Percentiles rank a stretch among this genome's conserved stretches.
Evolutionary conservation across 2,329 filamentous ascomycete species (phyloP).

Genomic region (Claviceps africana): DNA sequence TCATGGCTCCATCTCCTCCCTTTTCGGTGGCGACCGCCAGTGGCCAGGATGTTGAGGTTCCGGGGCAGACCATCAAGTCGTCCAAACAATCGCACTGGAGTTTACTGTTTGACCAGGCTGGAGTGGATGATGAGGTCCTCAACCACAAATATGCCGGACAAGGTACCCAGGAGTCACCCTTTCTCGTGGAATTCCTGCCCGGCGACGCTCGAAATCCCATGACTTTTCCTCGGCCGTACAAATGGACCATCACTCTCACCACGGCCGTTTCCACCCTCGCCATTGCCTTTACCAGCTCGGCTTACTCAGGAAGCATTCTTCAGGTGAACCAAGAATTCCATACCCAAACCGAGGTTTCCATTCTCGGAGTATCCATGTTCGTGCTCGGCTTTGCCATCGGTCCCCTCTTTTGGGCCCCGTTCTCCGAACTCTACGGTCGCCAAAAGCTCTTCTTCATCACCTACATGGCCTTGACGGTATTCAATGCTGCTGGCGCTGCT

Average conservation of each 20-base stretch:
- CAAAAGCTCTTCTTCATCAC: slow-evolving; percentile 46
- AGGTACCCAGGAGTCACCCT: slow-evolving; percentile 55
- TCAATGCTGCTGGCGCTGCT: slow-evolving; percentile 46
- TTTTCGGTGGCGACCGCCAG: slow-evolving; percentile 8
- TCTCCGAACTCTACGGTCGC: slow-evolving; percentile 50
- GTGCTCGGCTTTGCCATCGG: slow-evolving; percentile 49
- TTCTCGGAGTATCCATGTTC: slow-evolving; percentile 50
- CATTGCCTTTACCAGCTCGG: slow-evolving; percentile 56
- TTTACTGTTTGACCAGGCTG: slow-evolving; percentile 42
- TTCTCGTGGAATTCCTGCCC: slow-evolving; percentile 52
- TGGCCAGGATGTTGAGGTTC: slow-evolving; percentile 29
- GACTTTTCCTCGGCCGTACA: slow-evolving; percentile 39
- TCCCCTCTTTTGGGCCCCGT: slow-evolving; percentile 50
- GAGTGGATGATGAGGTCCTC: slow-evolving; percentile 42
- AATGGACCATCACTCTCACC: slow-evolving; percentile 51
- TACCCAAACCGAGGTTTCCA: slow-evolving; percentile 36
- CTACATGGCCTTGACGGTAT: slow-evolving; percentile 43
- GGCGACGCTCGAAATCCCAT: slow-evolving; percentile 55
- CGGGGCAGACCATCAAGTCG: slow-evolving; percentile 13
- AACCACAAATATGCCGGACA: slow-evolving; percentile 41
- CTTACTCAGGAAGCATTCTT: slow-evolving; percentile 44
- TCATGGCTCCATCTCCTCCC: slow-evolving; percentile 5
- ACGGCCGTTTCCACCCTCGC: slow-evolving; percentile 54
- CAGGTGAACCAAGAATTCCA: slow-evolving; percentile 42
- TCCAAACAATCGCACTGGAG: slow-evolving; percentile 31